Percentiles rank a stretch among this genome's conserved stretches.
These are phyloP conservation scores for Globisporangium apiculatum DNA, from an alignment of 352 stramenopile genomes.

Conservation along the genomic window DNA sequence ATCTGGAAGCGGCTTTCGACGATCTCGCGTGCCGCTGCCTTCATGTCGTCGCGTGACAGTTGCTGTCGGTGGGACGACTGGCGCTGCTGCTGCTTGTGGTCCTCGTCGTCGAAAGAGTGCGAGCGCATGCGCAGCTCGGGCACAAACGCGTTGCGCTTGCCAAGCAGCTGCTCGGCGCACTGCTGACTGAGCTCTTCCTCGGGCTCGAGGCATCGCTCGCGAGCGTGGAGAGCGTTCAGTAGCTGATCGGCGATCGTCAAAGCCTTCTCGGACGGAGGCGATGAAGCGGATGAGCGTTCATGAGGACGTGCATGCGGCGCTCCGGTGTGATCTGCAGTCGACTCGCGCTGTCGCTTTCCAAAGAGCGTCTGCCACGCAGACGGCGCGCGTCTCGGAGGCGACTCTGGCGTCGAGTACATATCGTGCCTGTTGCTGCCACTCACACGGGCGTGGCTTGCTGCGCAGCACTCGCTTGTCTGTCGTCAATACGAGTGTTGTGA, in stretches of 20 bases:
- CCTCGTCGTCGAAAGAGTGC: not conserved
- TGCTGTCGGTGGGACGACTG: not conserved
- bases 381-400: constrained; percentile 18
- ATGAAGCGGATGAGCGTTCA: no score
- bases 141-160: constrained; percentile 46
- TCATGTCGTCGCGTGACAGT: constrained; percentile 3
- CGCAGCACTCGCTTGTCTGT: no score
- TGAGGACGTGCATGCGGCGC: constrained; percentile 3
- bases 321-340: not conserved
- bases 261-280: no score
- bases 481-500: no score
- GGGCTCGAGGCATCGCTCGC: constrained; percentile 11
- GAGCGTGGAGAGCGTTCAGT: constrained; percentile 22
- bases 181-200: constrained; percentile 30
- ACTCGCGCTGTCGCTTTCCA: constrained; percentile 21
- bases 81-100: not conserved
- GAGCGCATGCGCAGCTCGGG: constrained; percentile 12
- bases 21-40: constrained; percentile 33
- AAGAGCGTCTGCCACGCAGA: constrained; percentile 63
- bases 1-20: constrained; percentile 37
- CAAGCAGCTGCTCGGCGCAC: constrained; percentile 47
- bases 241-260: constrained; percentile 33
- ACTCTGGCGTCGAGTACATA: constrained; percentile 9
- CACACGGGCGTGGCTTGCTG: no score
- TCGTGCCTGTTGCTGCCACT: no score